Evolutionary conservation across 2,329 filamentous ascomycete genomes (phyloP).

Genomic region (Xylaria sp.): DNA sequence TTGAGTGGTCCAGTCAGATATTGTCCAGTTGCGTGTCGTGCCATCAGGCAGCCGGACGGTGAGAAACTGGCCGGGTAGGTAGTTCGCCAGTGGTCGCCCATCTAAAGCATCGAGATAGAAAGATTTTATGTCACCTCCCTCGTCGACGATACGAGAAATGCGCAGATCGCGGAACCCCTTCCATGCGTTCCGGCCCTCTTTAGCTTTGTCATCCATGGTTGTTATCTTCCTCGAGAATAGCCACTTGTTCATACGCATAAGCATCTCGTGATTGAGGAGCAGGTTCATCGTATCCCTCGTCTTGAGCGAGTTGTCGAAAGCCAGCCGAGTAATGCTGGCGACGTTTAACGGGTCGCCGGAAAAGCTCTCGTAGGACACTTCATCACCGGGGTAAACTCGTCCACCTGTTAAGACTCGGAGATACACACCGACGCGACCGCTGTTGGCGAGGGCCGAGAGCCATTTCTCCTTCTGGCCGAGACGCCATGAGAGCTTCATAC

Average conservation of each 20-base stretch:
- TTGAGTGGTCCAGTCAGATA: conserved; percentile 40
- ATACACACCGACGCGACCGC: conserved; percentile 41
- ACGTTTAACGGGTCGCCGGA: conserved; percentile 37
- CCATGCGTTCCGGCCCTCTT: conserved; percentile 39
- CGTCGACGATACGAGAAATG: conserved; percentile 35
- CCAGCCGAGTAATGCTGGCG: conserved; percentile 38
- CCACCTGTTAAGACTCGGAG: conserved; percentile 41
- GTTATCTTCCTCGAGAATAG: conserved; percentile 32
- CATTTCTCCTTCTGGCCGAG: conserved; percentile 44
- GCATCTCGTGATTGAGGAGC: conserved; percentile 40
- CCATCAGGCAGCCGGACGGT: conserved; percentile 39
- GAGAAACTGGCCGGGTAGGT: conserved; percentile 44
- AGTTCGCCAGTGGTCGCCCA: conserved; percentile 39
- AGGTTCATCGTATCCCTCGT: conserved; percentile 42
- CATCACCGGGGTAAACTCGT: conserved; percentile 40
- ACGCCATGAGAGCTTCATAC: conserved; percentile 44
- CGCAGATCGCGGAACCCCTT: conserved; percentile 41
- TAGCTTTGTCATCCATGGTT: conserved; percentile 37
- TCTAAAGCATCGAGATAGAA: conserved; percentile 40
- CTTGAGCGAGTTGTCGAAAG: conserved; percentile 43
- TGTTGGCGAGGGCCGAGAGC: conserved; percentile 40
- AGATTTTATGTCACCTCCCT: conserved; percentile 42
- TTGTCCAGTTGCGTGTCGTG: conserved; percentile 42
- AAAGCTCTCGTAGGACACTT: conserved; percentile 35
- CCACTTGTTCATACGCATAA: conserved; percentile 43